Evolutionary conservation across 495 filamentous ascomycete genomes (phyloP).

Genomic region (Xylaria telfairii): DNA sequence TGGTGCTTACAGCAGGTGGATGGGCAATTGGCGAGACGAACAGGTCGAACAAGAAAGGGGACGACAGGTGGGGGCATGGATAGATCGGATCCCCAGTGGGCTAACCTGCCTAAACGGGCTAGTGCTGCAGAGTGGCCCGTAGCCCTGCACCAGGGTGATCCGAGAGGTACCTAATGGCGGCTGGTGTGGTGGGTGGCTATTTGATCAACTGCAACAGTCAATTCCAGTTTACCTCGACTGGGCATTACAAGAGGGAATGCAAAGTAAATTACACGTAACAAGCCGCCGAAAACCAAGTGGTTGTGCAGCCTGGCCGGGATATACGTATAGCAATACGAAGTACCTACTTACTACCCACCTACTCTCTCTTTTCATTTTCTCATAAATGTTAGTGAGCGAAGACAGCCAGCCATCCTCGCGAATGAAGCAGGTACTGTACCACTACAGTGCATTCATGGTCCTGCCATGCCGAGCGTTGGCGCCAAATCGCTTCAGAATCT

Average conservation of each 20-base stretch:
- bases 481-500: neutral
- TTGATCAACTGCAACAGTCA: constrained; percentile 16
- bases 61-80: constrained; percentile 7
- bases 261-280: constrained; percentile 21
- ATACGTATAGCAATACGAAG: neutral
- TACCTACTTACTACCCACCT: too few relatives aligned
- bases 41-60: constrained; percentile 22
- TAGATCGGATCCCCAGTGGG: constrained; percentile 10
- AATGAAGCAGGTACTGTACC: neutral
- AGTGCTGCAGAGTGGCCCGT: too few relatives aligned
- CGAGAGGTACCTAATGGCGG: neutral
- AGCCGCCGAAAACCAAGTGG: neutral
- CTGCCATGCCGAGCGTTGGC: neutral
- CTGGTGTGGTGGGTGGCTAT: constrained; percentile 1
- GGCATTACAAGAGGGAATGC: constrained; percentile 10
- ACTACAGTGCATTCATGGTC: neutral
- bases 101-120: neutral
- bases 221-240: constrained; percentile 15
- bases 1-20: neutral
- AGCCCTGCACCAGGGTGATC: neutral
- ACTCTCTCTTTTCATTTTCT: constrained; percentile 1
- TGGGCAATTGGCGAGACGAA: neutral
- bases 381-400: neutral
- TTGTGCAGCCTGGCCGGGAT: neutral
- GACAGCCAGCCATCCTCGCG: neutral